Base-by-base conservation (phyloP, 176 grass and related monocot genomes). In the Juncus inflexus region DNA sequence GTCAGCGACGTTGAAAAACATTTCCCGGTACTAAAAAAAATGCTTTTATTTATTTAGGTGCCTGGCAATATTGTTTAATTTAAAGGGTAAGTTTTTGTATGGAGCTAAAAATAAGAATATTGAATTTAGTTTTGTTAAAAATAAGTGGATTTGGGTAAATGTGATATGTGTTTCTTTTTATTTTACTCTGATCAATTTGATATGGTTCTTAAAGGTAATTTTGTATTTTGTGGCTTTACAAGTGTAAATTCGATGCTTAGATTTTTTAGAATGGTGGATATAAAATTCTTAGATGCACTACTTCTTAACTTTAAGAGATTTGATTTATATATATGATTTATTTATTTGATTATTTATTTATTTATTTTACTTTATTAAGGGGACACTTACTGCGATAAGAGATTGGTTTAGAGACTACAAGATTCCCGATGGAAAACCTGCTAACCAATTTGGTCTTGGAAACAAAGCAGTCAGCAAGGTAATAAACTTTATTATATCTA, bases 381-480 rank as follows among this genome's bases (percentile, higher is more conserved):
- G 94, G 16, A 99, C 94, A 47, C 71, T 99, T 72, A 99, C 86
- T 42, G 89, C 94, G 6, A 92, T 99, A 78, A 79, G 94, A 65
- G 85, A 92, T 65, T 99, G 94, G 94, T 92, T 99, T 79, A 86
- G 94, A 82, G 89, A 99, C 80, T 99, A 99, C 89, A 99, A 99
- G 82, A 92, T 90, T 80, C 89, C 94, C 42, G 94, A 99, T 63
- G 94, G 94, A 61, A 99, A 99, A 64, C 94, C 94, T 42, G 94
- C 89, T 52, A 99, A 99, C 69, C 74, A 71, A 63, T 96, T 96
- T 49, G 91, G 87, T 50, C 87, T 96, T 19, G 87, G 87, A 35
- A 88, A 96, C 83, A 99, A 84, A 57, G 88, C 94, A 16, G 67
- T 78, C 58, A 86, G 69, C 85, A 99, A 92, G 83, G 89, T 99